phyloP scores from a whole-genome alignment of 2,329 filamentous ascomycete genomes.

The Fusarium sp. region DNA sequence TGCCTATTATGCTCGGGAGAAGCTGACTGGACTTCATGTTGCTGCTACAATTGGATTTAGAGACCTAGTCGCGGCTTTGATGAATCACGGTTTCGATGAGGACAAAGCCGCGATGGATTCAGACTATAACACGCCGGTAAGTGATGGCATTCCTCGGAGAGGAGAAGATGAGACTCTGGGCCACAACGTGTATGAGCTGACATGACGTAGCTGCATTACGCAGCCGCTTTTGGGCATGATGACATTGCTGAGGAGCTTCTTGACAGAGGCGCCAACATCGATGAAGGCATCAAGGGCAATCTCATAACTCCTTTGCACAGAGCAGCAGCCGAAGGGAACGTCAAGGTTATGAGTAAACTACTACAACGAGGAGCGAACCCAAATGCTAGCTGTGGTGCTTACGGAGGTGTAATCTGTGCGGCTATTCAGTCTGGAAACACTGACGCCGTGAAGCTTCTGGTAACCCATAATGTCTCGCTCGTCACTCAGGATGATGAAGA shows the following conservation, averaged over 20 bases:
- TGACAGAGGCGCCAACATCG: conserved; percentile 7
- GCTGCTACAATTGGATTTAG: conserved; percentile 51
- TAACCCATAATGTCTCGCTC: conserved; percentile 50
- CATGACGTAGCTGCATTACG: conserved; percentile 14
- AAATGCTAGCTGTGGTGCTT: conserved; percentile 43
- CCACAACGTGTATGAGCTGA: background rate
- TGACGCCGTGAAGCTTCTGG: conserved; percentile 52
- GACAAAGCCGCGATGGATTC: conserved; percentile 48
- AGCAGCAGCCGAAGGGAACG: conserved; percentile 51
- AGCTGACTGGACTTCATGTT: conserved; percentile 51
- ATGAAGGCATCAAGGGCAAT: conserved; percentile 45
- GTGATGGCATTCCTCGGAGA: background rate
- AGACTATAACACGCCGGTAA: conserved; percentile 48
- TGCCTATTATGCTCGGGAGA: conserved; percentile 41
- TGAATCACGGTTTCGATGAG: conserved; percentile 49
- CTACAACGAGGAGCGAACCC: conserved; percentile 49
- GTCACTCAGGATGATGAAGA: conserved; percentile 39
- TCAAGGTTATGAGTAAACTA: conserved; percentile 53
- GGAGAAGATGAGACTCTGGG: background rate
- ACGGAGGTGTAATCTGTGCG: conserved; percentile 51
- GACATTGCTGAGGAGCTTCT: conserved; percentile 26
- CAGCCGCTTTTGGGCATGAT: conserved; percentile 12
- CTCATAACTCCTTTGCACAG: conserved; percentile 51
- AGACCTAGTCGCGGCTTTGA: conserved; percentile 49
- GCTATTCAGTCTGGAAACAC: conserved; percentile 54